Conservation (phyloP, 2,329 filamentous ascomycete species). For the Diaporthe australafricana region DNA sequence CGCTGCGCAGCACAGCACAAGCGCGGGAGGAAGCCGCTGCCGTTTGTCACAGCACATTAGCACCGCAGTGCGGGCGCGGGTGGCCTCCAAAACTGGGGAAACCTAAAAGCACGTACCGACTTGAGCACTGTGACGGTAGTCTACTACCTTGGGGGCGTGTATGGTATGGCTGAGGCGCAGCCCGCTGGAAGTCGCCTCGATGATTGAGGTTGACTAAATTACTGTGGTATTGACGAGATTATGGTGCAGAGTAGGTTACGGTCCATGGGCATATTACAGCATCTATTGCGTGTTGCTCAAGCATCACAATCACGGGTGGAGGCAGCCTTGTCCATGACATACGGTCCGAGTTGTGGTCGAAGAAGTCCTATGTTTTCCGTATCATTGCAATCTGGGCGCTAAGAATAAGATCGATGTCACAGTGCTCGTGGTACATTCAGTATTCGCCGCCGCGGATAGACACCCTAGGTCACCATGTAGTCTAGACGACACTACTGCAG, state of each 20-base stretch:
- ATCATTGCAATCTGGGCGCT: not conserved
- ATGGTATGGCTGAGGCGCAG: constrained; percentile 2
- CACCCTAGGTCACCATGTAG: not conserved
- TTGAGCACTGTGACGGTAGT: not conserved
- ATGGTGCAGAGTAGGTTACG: not conserved
- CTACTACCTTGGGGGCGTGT: too few relatives aligned
- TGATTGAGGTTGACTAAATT: not conserved
- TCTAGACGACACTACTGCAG: constrained; percentile 22
- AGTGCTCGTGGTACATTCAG: not conserved
- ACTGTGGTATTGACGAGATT: not conserved
- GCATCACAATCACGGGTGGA: constrained; percentile 6
- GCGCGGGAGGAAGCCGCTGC: constrained; percentile 24
- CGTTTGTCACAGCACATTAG: constrained; percentile 12
- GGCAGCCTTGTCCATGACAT: constrained; percentile 13
- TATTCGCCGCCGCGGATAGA: constrained; percentile 6
- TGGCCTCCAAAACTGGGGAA: constrained; percentile 31
- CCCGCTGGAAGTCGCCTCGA: constrained; percentile 17
- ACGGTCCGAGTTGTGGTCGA: too few relatives aligned
- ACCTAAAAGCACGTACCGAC: constrained; percentile 15
- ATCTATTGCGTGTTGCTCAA: constrained; percentile 1
- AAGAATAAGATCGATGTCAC: not conserved
- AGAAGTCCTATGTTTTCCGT: not conserved
- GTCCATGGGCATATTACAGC: not conserved
- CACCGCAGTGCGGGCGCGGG: constrained; percentile 3
- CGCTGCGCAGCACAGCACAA: not conserved